Evolutionary conservation across 148 eudicot genomes (phyloP), one percentile per base, ranked within the genome.

Genomic region (Rhododendron williamsianum): DNA sequence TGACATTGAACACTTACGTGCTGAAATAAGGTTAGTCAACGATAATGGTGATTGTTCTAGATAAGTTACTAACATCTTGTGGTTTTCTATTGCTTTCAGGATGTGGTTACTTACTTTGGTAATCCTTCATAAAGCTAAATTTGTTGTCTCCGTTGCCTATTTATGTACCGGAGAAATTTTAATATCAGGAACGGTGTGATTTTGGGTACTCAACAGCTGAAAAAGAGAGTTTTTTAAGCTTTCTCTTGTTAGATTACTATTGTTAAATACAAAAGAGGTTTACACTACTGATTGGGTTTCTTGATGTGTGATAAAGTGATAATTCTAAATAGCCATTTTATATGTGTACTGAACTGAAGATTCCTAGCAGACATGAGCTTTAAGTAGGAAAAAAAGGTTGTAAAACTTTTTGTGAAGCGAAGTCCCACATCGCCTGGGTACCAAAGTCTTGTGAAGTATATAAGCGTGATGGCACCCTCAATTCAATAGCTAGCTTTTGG

Each of bases 1-100:
- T 89, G 98, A 95, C 89, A 93, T 97, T 87, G 91, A 97, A 88
- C 99, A 97, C 89, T 87, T 97, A 76, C 98, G 99, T 78, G 98
- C 98, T 85, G 98, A 94, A 89, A 97, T 97, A 92, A 95, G 99
- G 99, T 96, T 85, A 69, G 82, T 63, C 38, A 23, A 56, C 60
- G 15, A 30, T 65, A 27, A 60, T 9, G 38, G 36, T 45, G 30
- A 60, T 27, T 27, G 35, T 85, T 84, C 41, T 35, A 46, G 63
- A 2, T 65, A 51, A 41, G 6, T 12, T 13, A 41, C 45, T 41
- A 41, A 41, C 45, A 41, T 41, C 45, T 41, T 41, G 45, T 41
- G 45, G 7, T 41, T 41, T 41, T 4, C 45, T 41, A 41, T 41
- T 41, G 45, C 45, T 41, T 41, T 6, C 45, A 41, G 8, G 45